These are phyloP conservation scores for Dactylellina parvicollis DNA, from an alignment of 2,329 filamentous ascomycete genomes.

Conservation along the genomic window DNA sequence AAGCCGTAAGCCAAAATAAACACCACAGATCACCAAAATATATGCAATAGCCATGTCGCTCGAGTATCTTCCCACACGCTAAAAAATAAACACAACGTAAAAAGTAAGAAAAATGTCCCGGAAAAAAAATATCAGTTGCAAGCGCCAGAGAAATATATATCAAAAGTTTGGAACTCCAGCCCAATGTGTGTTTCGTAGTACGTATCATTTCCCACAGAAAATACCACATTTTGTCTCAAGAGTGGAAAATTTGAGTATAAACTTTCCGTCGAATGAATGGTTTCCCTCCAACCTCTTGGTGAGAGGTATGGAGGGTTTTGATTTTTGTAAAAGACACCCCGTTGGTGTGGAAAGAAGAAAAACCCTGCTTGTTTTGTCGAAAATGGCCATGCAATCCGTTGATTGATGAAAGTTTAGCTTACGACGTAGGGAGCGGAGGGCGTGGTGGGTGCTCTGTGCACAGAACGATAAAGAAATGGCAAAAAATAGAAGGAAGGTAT, in stretches of 20 bases:
- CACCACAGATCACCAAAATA: slow-evolving; percentile 41
- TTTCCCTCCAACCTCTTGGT: background rate
- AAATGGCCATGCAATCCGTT: slow-evolving; percentile 54
- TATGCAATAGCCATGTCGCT: slow-evolving; percentile 49
- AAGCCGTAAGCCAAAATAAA: slow-evolving; percentile 34
- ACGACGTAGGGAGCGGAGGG: slow-evolving; percentile 54
- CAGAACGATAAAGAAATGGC: slow-evolving; percentile 11
- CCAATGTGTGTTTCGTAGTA: slow-evolving; percentile 53
- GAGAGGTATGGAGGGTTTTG: background rate
- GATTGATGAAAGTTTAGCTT: slow-evolving; percentile 56
- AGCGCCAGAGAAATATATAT: slow-evolving; percentile 53
- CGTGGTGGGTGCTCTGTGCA: slow-evolving; percentile 8
- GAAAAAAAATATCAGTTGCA: slow-evolving; percentile 48
- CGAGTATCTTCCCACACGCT: slow-evolving; percentile 30
- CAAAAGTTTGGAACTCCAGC: slow-evolving; percentile 51
- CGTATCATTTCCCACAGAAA: slow-evolving; percentile 45
- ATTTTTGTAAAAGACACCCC: slow-evolving; percentile 12
- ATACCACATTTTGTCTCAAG: slow-evolving; percentile 40
- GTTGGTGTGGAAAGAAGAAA: slow-evolving; percentile 29
- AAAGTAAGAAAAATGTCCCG: slow-evolving; percentile 49
- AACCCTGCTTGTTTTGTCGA: slow-evolving; percentile 45
- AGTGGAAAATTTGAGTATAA: slow-evolving; percentile 53
- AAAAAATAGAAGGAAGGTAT: slow-evolving; percentile 30
- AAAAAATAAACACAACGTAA: slow-evolving; percentile 45
- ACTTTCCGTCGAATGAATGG: slow-evolving; percentile 34